Base-by-base conservation (phyloP, 352 stramenopile genomes). In the Globisporangium spiculum region DNA sequence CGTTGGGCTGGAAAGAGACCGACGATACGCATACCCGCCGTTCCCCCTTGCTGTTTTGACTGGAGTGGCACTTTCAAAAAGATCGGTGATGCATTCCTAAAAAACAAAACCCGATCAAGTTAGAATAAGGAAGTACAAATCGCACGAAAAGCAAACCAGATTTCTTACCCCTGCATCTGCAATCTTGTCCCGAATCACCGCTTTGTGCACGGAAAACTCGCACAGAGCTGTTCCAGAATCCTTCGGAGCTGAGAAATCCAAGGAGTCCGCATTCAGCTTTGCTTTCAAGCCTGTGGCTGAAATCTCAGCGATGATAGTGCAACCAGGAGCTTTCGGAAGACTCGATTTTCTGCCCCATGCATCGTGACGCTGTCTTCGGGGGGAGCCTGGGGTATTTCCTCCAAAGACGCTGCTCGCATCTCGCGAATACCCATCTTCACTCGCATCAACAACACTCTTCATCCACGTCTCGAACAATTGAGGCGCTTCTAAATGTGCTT, bases 391-490 rank as follows among this genome's bases (percentile, higher is more conserved):
- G 9, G 36, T 44, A 44, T 63, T 65, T 55, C 61, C 48, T 1
- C 54, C 50, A 26, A 73, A 68, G 44, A 38, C 67, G 5, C 36
- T 32, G 4, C 56, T 27, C 16, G 41, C 56, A 18, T 74, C 71
- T 3, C 71, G 71, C n/a, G 56, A 34, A 24, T 66, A 63, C 2
- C 56, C 64, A 22, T 66, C 65, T 27, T 74, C 71, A 20, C 27
- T 65, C 16, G 60, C 34, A 36, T 76, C 71, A 20, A 74, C 20
- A 9, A 65, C 63, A 54, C 56, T 72, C 69, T 84, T 86, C 75
- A 89, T 79, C 80, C 77, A 87, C 24, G 69, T 69, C 60, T 89
- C 80, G 53, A 89, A 83, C 44, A 84, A 63, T 27, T 83, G 74
- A 18, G 76, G 70, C 1, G 70, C 68, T 41, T 86, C 79, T 0